Base-by-base conservation (phyloP, 352 stramenopile species). In the Phytopythium sindhum region DNA sequence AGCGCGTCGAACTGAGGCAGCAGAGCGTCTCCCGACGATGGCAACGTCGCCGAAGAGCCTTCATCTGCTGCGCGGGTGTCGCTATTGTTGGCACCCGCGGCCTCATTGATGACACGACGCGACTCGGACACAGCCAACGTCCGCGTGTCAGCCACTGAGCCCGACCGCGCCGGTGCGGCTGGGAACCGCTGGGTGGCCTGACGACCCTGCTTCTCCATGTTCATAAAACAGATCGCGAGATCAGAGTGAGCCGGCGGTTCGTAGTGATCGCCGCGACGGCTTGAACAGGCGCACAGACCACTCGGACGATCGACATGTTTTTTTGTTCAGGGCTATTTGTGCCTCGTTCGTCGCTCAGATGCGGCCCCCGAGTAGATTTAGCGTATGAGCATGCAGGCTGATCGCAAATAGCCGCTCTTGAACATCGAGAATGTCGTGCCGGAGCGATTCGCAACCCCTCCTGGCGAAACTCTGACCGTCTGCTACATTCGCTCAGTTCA, bases 1-100 rank as follows among this genome's bases (percentile, higher is more conserved):
- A 85, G 63, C 6, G 65, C 63, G 42, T 88, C 65, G 41, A 85
- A 88, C n/a, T 29, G 42, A 15, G 64, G 47, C 17, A 29, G 3
- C 11, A 24, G 41, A 5, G 55, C 24, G 19, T 51, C 35, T 26
- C 31, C 31, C 2, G 51, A 29, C 10, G 51, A 8, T 15, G 12
- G 47, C 14, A 35, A 28, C 17, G 51, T 17, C 8, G 17, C 2
- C 11, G 19, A 39, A 1, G 51, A 2, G 24, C 23, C 12, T 2
- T 54, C 24, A 10, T 54, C 24, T 21, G 12, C 14, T 23, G 45
- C 24, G 4, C 24, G 47, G 8, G 5, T 35, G 15, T 23, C 24
- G 11, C 21, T 48, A 8, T 3, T 48, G 42, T 1, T 26, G 14
- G 9, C 19, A 21, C 5, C 19, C 8, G 42, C 42, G 10, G 42